Base-by-base conservation (phyloP, 495 filamentous ascomycete species). In the Mytilinidion resinicola region DNA sequence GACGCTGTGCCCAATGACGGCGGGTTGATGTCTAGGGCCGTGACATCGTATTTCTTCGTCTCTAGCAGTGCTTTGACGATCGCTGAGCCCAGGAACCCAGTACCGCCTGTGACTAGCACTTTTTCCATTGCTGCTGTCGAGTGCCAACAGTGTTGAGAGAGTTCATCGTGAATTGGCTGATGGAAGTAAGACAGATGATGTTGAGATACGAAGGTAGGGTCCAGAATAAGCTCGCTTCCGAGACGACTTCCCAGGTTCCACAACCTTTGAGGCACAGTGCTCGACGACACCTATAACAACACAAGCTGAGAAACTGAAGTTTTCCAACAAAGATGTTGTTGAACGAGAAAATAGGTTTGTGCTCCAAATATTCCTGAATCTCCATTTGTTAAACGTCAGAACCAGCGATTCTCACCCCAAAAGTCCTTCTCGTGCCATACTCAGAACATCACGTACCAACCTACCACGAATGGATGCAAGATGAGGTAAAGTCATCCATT, bases 381-480 rank as follows among this genome's bases (percentile, higher is more conserved):
- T 1, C 35, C 15, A 49, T 37, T n/a, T 12, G 41, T 55, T 52
- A 50, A 61, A 25, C 1, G 56, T 19, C 53, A 59, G 25, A 19
- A 39, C 39, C 57, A 92, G 90, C 86, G 20, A 67, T 95, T 51
- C 82, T 81, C 7, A 87, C 86, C 2, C 70, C 79, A 0, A 76
- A 74, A 41, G 72, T 86, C 44, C 77, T 93, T 17, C 78, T 96
- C 34, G 90, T 96, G 41, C 91, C 91, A 6, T 96, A 96, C 67
- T 88, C 86, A 37, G 72, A 74, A 55, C 84, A 82, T 72, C 91
- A 96, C 74, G 91, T 96, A 36, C 78, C 78, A 9, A 84, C 77
- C 2, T 96, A 96, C 63, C 88, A 95, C 62, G 73, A 81, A 66
- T 96, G 91, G 91, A 96, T 96, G 90, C 77, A 92, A 77, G 86